Conservation (phyloP, 345 rosid genomes). For the Capsella bursapastoris region DNA sequence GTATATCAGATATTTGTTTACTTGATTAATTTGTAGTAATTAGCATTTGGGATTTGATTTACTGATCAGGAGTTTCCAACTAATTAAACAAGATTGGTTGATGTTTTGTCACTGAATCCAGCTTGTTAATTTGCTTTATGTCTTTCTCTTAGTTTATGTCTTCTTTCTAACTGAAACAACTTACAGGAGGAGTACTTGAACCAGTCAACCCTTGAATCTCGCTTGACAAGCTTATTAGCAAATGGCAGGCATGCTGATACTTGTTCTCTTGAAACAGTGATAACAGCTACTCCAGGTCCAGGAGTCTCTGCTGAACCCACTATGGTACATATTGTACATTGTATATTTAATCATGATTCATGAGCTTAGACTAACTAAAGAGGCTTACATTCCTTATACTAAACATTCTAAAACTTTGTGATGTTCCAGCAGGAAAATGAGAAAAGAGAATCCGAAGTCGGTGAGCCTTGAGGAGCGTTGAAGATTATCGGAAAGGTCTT, state of each 20-base stretch:
- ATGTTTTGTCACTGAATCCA: conserved; percentile 23
- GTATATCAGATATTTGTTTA: conserved; percentile 36
- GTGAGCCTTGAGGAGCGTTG: background rate
- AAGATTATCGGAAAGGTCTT: background rate
- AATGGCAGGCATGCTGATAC: conserved; percentile 57
- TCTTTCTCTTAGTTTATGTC: conserved; percentile 22
- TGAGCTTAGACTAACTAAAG: background rate
- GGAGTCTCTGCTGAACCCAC: conserved; percentile 69
- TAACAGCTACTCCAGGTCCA: conserved; percentile 84
- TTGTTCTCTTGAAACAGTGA: conserved; percentile 67
- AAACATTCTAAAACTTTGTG: conserved; percentile 1
- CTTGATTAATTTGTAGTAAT: background rate
- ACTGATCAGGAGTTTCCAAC: conserved; percentile 14
- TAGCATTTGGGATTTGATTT: conserved; percentile 8
- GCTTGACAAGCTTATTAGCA: conserved; percentile 58
- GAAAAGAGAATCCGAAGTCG: conserved; percentile 62
- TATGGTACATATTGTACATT: conserved; percentile 52
- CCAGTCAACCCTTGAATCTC: conserved; percentile 66
- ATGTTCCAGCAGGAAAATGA: conserved; percentile 66
- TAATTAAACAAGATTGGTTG: conserved; percentile 10
- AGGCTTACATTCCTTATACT: background rate
- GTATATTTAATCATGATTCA: background rate
- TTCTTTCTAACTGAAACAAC: conserved; percentile 3
- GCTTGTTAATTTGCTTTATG: conserved; percentile 30
- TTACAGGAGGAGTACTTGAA: conserved; percentile 84